Conservation (phyloP, 2,329 filamentous ascomycete species). For the Pestalotiopsis sp. region DNA sequence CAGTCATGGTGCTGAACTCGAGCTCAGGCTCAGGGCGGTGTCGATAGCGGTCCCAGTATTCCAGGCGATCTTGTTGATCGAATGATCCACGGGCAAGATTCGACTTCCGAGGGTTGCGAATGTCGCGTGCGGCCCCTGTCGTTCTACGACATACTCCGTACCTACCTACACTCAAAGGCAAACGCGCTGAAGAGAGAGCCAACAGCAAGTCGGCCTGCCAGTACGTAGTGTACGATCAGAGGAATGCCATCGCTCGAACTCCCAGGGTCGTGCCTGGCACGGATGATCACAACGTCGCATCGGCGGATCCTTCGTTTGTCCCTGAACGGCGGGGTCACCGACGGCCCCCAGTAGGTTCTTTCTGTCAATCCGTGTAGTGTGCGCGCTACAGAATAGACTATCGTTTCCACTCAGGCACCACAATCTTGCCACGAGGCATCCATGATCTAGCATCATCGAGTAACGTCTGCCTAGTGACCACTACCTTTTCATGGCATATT, state of each 20-base stretch:
- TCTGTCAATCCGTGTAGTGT: neutral
- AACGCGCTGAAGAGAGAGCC: neutral
- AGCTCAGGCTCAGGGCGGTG: neutral
- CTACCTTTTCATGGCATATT: neutral
- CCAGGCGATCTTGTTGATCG: neutral
- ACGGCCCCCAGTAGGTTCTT: neutral
- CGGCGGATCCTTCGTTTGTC: neutral
- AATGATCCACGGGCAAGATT: neutral
- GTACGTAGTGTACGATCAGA: no score
- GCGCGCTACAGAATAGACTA: neutral
- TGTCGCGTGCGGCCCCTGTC: neutral
- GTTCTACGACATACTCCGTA: neutral
- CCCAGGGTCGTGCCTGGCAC: neutral
- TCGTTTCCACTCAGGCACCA: neutral
- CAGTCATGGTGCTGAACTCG: neutral
- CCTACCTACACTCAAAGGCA: neutral
- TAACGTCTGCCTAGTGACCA: neutral
- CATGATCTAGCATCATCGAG: neutral
- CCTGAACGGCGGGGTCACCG: neutral
- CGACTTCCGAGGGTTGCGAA: neutral
- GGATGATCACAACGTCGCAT: neutral
- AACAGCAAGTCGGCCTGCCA: no score
- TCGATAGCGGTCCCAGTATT: neutral
- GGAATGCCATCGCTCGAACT: neutral
- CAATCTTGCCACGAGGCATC: neutral